A percentile compares a stretch with the other conserved stretches of the same genome.
Evolutionary conservation across 2,329 filamentous ascomycete species (phyloP).

Genomic region (Myriangium duriaei): DNA sequence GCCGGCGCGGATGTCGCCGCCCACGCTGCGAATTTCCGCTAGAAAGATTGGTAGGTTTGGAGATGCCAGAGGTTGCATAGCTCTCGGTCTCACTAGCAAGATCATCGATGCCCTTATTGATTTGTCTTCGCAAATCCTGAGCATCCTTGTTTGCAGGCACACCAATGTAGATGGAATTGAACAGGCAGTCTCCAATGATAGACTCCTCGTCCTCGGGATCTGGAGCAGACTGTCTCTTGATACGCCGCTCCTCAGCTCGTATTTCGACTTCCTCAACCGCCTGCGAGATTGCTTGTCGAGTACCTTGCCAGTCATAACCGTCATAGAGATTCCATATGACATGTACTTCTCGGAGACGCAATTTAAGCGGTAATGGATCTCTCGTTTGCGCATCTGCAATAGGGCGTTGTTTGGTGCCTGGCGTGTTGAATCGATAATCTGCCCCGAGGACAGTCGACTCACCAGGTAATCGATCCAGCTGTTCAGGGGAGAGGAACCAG

Average conservation of each 20-base stretch:
- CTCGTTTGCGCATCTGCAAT: background rate
- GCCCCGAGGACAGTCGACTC: constrained; percentile 18
- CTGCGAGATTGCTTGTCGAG: constrained; percentile 72
- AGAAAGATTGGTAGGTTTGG: constrained; percentile 43
- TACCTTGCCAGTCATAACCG: constrained; percentile 90
- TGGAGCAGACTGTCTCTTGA: constrained; percentile 42
- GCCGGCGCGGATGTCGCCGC: constrained; percentile 23
- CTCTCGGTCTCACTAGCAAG: constrained; percentile 80
- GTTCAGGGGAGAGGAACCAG: constrained; percentile 22
- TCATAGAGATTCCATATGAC: constrained; percentile 97
- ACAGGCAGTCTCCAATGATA: constrained; percentile 86
- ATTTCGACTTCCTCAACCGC: constrained; percentile 79
- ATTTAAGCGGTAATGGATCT: constrained; percentile 43
- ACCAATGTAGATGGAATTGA: constrained; percentile 97
- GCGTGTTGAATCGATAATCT: constrained; percentile 21
- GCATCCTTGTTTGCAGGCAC: constrained; percentile 74
- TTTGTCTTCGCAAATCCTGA: constrained; percentile 64
- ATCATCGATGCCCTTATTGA: constrained; percentile 82
- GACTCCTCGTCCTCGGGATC: constrained; percentile 61
- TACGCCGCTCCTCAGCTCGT: constrained; percentile 62
- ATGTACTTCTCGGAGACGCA: constrained; percentile 75
- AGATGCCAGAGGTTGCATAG: constrained; percentile 55
- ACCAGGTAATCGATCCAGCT: constrained; percentile 21
- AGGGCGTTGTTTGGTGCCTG: constrained; percentile 8
- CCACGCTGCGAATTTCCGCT: constrained; percentile 15